Percentiles rank a stretch among this genome's conserved stretches.
Evolutionary conservation across 2,329 filamentous ascomycete genomes (phyloP).

Genomic region (Penicillium glabrum): DNA sequence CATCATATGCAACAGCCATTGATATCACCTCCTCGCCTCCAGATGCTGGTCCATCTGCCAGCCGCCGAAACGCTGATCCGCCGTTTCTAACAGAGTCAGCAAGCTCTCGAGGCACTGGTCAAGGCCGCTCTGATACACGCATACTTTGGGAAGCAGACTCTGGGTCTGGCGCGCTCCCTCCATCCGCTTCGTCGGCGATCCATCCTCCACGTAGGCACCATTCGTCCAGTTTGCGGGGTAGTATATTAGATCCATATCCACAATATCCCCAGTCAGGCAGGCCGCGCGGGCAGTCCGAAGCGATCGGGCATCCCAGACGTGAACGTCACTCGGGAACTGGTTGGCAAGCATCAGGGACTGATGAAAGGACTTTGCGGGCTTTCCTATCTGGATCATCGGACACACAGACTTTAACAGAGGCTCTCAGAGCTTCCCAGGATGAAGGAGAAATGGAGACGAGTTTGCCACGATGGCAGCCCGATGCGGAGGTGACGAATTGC

Average conservation of each 20-base stretch:
- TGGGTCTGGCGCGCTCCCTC: background rate
- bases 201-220: background rate
- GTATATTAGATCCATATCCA: background rate
- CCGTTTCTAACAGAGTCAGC: background rate
- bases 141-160: background rate
- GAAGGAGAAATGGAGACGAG: conserved; percentile 6
- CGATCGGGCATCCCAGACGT: background rate
- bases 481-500: conserved; percentile 76
- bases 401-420: background rate
- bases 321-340: background rate
- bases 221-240: background rate
- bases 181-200: background rate
- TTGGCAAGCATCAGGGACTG: background rate
- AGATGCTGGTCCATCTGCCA: conserved; percentile 1
- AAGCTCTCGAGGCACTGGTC: background rate
- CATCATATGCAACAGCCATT: conserved; percentile 35
- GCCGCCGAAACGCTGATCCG: background rate
- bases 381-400: background rate
- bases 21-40: conserved; percentile 34
- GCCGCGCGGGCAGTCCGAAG: background rate
- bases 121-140: background rate
- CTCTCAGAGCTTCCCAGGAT: background rate
- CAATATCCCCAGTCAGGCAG: background rate
- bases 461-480: conserved; percentile 82
- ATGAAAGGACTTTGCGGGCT: background rate